phyloP scores from a whole-genome alignment of 768 basidiomycete genomes.

The Roridomyces roridus region DNA sequence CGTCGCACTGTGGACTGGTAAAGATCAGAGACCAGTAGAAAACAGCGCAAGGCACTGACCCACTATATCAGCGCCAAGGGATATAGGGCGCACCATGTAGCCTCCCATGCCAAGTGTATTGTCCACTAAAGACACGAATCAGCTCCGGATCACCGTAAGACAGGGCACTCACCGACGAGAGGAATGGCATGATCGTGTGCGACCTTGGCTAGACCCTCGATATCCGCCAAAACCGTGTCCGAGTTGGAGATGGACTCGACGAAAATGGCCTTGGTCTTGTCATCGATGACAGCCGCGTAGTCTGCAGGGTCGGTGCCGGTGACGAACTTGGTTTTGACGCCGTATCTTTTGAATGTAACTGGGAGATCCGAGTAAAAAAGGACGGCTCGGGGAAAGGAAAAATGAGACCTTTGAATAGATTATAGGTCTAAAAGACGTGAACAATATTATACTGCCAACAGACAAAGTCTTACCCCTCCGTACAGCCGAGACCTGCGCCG shows the following conservation, averaged over 20 bases:
- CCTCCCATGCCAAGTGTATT: constrained; percentile 80
- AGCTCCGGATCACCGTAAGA: too few species aligned
- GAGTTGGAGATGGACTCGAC: constrained; percentile 82
- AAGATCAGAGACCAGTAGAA: too few species aligned
- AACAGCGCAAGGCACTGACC: constrained; percentile 55
- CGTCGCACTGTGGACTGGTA: not conserved
- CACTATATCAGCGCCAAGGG: constrained; percentile 80
- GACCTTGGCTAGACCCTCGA: constrained; percentile 73
- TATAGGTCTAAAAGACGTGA: constrained; percentile 57
- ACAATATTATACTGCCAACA: not conserved
- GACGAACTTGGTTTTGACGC: constrained; percentile 71
- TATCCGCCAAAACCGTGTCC: constrained; percentile 65
- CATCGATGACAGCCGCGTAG: constrained; percentile 71
- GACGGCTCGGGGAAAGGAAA: not conserved
- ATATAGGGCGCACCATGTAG: constrained; percentile 73
- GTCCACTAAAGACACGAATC: constrained; percentile 44
- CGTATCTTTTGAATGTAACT: constrained; percentile 70
- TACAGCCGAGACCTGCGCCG: constrained; percentile 61
- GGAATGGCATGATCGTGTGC: constrained; percentile 72
- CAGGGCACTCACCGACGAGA: constrained; percentile 50
- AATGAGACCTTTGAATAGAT: constrained; percentile 66
- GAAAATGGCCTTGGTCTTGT: constrained; percentile 76
- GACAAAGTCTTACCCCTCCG: constrained; percentile 59
- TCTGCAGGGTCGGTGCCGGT: constrained; percentile 55
- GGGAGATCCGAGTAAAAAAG: constrained; percentile 10